Base-by-base conservation (phyloP, 2,329 filamentous ascomycete genomes). In the Hypoxylon sp. region DNA sequence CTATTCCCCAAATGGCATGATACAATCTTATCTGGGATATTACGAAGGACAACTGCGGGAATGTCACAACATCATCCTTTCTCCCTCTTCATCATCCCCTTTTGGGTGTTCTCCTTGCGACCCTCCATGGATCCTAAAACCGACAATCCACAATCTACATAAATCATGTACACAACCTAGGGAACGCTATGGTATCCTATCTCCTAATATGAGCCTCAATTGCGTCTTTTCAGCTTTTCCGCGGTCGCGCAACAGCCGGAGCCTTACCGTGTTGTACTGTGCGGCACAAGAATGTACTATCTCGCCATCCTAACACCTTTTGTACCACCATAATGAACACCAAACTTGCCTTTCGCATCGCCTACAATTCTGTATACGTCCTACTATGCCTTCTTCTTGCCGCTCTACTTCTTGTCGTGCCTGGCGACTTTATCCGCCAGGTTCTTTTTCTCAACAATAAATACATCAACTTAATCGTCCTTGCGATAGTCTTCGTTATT, bases 401-500 rank as follows among this genome's bases (percentile, higher is more conserved):
- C 73, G 85, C 87, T 61, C 86, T 98, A 61, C 85, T 97, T 45
- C 85, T 95, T 75, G 85, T 97, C 72, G 93, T 93, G 0, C 94
- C 94, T 1, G 90, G 86, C 76, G 94, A 98, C 75, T 84, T 90
- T 63, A 91, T 98, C 79, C 90, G 90, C 77, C 93, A 96, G 78
- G 91, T 93, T 55, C 86, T 92, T 62, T 79, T 82, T 34, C 89
- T 88, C 60, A 74, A 82, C 57, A 65, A 82, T 56, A 90, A 93
- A 73, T 83, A 89, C 55, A 92, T 92, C 79, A 96, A 97, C 79
- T 88, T 97, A 75, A 91, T 96, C 81, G 90, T 96, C 76, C 88
- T 98, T 72, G 87, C 88, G 59, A 89, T 92, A 65, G 87, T 87
- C 74, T 97, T 97, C 77, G 80, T 94, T 62, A 82, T 93, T 51